These are phyloP conservation scores for Dichotomopilus funicola DNA, from an alignment of 2,329 filamentous ascomycete species.

Conservation along the genomic window DNA sequence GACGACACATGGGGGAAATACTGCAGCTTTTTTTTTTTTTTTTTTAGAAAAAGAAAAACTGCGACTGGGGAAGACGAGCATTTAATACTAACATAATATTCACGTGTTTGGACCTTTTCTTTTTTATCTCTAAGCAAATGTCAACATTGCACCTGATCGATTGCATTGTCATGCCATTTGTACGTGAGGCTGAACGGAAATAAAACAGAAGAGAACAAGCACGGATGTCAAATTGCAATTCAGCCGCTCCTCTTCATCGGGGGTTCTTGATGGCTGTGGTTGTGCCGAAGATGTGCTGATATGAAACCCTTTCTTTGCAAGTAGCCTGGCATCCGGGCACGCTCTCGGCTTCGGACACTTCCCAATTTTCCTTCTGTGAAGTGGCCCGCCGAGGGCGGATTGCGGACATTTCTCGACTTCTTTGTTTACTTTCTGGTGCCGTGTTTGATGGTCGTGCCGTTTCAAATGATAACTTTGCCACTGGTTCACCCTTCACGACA, in stretches of 20 bases:
- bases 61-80: neutral
- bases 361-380: neutral
- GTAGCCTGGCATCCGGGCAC: constrained; percentile 34
- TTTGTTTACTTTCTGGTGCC: no score
- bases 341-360: constrained; percentile 17
- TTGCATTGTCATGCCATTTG: neutral
- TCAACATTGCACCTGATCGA: neutral
- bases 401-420: constrained; percentile 25
- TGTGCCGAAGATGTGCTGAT: constrained; percentile 99
- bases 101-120: neutral
- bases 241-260: constrained; percentile 48
- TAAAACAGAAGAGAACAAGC: constrained; percentile 44
- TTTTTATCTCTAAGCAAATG: neutral
- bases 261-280: constrained; percentile 66
- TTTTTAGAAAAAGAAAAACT: no score
- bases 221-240: constrained; percentile 99
- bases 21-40: neutral
- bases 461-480: no score
- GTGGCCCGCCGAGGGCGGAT: constrained; percentile 24
- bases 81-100: constrained; percentile 12
- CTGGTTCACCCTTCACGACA: no score
- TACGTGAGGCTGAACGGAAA: no score
- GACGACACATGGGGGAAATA: neutral
- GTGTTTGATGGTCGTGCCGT: no score
- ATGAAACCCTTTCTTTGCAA: constrained; percentile 43